Base-by-base conservation (phyloP, 1,139 yeast species). In the Eremothecium coryli region DNA sequence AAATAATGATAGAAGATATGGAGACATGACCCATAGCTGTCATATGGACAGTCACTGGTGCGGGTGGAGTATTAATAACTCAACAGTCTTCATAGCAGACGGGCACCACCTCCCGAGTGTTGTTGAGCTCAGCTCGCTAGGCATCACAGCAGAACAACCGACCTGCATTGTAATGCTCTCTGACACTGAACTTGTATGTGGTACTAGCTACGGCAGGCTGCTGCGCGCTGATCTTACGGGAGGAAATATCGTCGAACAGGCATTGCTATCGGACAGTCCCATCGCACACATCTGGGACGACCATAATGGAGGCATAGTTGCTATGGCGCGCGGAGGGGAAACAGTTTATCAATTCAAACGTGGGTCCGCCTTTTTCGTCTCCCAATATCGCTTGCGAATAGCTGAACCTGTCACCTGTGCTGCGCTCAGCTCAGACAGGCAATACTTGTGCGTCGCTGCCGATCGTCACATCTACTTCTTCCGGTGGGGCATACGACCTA, bases 401-500 rank as follows among this genome's bases (percentile, higher is more conserved):
- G n/a, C 20, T n/a, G 22, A n/a, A n/a, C 22, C 5, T 11, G 22
- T 27, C 30, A 17, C 22, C 5, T 15, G 30, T 22, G 30, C 30
- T 4, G 4, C 20, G 15, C 30, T 27, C 22, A 27, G 30, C 22
- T n/a, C 4, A n/a, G 30, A 27, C 22, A n/a, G 30, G 15, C 30
- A 27, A 14, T 27, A 17, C 14, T 14, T 27, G 13, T 27, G 30
- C 22, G 30, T 27, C 22, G 30, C 30, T n/a, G 30, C 15, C 30
- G 13, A 14, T 11, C n/a, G 13, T n/a, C n/a, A 17, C 15, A 14
- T 27, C 15, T 14, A 27, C 22, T 27, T 27, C 22, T 27, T n/a
- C 30, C 30, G 30, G 15, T 27, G 30, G 30, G 30, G 11, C n/a
- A 14, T 17, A n/a, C 30, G 30, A 20, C 15, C 30, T 13, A 27